These are phyloP conservation scores for Pseudogymnoascus sp. DNA, from an alignment of 2,329 filamentous ascomycete species.

Conservation along the genomic window DNA sequence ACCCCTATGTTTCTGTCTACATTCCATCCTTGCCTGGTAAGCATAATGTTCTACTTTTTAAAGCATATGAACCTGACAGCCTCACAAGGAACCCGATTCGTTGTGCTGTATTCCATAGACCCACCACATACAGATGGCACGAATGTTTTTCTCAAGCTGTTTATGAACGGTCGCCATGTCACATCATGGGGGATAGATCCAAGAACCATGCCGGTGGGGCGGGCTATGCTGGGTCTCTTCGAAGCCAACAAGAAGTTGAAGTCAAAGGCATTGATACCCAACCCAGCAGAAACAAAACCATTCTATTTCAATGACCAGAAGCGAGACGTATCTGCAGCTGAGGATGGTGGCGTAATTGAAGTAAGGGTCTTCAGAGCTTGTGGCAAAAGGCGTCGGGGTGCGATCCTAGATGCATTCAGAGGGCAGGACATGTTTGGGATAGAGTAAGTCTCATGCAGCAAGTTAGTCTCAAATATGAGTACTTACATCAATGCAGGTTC, in stretches of 20 bases:
- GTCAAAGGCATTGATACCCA: conserved; percentile 26
- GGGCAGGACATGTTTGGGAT: conserved; percentile 46
- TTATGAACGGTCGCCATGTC: conserved; percentile 47
- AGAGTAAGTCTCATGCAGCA: conserved; percentile 35
- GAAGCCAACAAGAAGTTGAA: conserved; percentile 39
- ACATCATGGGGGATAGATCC: conserved; percentile 46
- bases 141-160: conserved; percentile 48
- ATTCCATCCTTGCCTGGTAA: conserved; percentile 48
- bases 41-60: neutral
- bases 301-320: conserved; percentile 41
- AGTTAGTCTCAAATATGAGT: neutral
- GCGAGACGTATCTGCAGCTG: conserved; percentile 31
- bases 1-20: conserved; percentile 46
- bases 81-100: conserved; percentile 43
- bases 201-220: conserved; percentile 29
- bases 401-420: conserved; percentile 38
- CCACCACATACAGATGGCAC: conserved; percentile 29
- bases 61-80: neutral
- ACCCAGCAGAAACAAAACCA: conserved; percentile 41
- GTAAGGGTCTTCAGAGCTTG: conserved; percentile 46
- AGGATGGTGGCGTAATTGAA: conserved; percentile 51
- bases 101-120: conserved; percentile 41
- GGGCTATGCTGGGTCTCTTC: conserved; percentile 42
- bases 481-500: conserved; percentile 31
- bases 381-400: conserved; percentile 37